Percentiles rank a stretch among this genome's conserved stretches.
Conservation (phyloP, 176 grass and related monocot species). For the Phoenix roebelenii region DNA sequence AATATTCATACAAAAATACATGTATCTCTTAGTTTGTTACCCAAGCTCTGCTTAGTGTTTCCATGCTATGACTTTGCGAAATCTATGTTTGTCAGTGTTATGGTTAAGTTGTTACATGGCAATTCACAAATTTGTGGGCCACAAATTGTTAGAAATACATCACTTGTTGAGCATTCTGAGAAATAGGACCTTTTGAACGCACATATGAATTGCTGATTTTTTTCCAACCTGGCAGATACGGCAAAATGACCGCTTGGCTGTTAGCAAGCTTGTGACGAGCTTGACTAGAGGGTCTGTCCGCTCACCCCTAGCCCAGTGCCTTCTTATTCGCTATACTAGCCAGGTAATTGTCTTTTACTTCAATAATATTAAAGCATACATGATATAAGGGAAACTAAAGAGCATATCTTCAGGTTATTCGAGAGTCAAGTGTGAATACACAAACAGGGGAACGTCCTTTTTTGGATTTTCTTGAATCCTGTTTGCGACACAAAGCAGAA, state of each 20-base stretch:
- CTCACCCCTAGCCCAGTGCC: conserved; percentile 86
- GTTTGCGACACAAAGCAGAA: conserved; percentile 90
- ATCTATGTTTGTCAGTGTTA: no score
- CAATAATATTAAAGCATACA: not conserved
- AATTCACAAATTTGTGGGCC: no score
- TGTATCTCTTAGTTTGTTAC: no score
- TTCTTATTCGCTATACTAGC: conserved; percentile 90
- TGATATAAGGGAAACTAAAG: not conserved
- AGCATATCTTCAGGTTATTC: conserved; percentile 58
- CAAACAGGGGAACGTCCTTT: conserved; percentile 94
- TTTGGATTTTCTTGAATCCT: conserved; percentile 92
- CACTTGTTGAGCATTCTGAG: no score
- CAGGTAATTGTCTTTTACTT: conserved; percentile 37
- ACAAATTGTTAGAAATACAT: no score
- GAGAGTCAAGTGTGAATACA: conserved; percentile 49
- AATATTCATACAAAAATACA: no score
- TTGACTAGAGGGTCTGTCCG: conserved; percentile 92
- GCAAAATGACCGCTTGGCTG: conserved; percentile 94
- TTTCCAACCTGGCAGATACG: conserved; percentile 46
- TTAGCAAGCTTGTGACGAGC: conserved; percentile 91
- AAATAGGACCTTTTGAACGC: no score
- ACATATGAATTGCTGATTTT: no score
- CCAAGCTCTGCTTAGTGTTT: no score
- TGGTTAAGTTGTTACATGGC: no score
- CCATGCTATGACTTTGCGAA: no score